phyloP scores from a whole-genome alignment of 2,329 filamentous ascomycete species.

The Phyllosticta citribraziliensis region DNA sequence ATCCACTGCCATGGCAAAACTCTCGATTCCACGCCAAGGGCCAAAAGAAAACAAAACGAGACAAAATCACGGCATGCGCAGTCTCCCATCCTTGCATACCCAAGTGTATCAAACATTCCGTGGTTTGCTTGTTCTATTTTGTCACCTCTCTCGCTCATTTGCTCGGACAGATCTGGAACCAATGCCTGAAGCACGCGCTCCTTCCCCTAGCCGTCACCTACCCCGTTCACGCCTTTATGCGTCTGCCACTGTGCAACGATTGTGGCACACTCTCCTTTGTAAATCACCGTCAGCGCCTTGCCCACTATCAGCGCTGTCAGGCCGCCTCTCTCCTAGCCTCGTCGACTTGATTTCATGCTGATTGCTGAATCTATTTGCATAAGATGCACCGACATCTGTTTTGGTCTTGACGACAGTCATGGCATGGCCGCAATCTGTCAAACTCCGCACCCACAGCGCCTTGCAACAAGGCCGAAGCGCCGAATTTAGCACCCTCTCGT shows the following conservation, averaged over 20 bases:
- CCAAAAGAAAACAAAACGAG: background rate
- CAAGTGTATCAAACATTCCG: background rate
- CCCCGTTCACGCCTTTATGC: background rate
- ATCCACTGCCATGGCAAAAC: too few species aligned
- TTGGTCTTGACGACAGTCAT: background rate
- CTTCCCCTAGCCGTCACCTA: background rate
- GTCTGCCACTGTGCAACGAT: background rate
- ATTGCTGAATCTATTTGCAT: background rate
- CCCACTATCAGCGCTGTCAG: background rate
- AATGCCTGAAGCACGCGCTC: background rate
- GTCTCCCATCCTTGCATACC: background rate
- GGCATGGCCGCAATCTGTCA: background rate
- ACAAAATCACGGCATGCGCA: background rate
- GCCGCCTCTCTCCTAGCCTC: background rate
- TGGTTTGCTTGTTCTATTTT: background rate
- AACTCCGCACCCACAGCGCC: background rate
- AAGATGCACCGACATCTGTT: background rate
- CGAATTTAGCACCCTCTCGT: conserved; percentile 2
- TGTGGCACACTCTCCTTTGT: background rate
- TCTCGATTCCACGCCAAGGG: too few species aligned
- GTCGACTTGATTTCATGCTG: background rate
- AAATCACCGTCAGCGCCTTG: background rate
- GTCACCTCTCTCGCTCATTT: background rate
- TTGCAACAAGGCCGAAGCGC: conserved; percentile 8
- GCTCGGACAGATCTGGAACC: background rate